Evolutionary conservation across 306 rosid genomes (phyloP).

Genomic region (Begonia loranthoides): DNA sequence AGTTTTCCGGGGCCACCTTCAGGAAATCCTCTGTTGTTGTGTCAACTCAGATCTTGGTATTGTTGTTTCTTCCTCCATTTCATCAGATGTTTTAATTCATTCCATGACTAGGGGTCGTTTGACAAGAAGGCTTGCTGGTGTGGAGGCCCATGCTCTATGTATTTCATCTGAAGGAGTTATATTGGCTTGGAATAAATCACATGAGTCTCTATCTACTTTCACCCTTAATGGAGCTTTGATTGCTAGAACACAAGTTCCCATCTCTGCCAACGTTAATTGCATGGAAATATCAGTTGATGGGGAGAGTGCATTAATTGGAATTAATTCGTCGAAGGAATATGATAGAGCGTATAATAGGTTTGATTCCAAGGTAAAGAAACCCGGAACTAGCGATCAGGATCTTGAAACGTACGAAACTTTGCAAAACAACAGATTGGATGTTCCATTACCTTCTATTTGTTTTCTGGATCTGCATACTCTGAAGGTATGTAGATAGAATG

Average conservation of each 20-base stretch:
- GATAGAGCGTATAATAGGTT: conserved; percentile 22
- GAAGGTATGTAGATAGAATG: conserved; percentile 42
- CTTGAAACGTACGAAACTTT: conserved; percentile 27
- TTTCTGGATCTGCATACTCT: conserved; percentile 75
- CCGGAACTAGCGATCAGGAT: conserved; percentile 18
- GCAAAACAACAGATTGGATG: conserved; percentile 37
- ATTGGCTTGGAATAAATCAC: conserved; percentile 65
- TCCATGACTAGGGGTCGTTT: conserved; percentile 72
- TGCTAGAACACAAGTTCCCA: conserved; percentile 43
- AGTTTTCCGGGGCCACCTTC: conserved; percentile 75
- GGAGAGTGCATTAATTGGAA: conserved; percentile 68
- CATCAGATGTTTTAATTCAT: conserved; percentile 78
- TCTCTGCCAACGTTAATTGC: conserved; percentile 55
- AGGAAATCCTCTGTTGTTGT: conserved; percentile 76
- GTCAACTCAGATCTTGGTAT: conserved; percentile 83
- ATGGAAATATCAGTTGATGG: conserved; percentile 87
- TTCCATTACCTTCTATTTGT: conserved; percentile 73
- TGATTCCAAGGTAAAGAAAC: conserved; percentile 36
- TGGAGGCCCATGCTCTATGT: conserved; percentile 67
- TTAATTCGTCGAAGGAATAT: conserved; percentile 31
- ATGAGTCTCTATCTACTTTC: conserved; percentile 57
- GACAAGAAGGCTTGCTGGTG: conserved; percentile 61
- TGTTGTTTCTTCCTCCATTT: conserved; percentile 74
- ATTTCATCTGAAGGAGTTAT: conserved; percentile 80
- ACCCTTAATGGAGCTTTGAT: conserved; percentile 70